Conservation (phyloP, 352 stramenopile genomes). For the Phytophthora hybrid region DNA sequence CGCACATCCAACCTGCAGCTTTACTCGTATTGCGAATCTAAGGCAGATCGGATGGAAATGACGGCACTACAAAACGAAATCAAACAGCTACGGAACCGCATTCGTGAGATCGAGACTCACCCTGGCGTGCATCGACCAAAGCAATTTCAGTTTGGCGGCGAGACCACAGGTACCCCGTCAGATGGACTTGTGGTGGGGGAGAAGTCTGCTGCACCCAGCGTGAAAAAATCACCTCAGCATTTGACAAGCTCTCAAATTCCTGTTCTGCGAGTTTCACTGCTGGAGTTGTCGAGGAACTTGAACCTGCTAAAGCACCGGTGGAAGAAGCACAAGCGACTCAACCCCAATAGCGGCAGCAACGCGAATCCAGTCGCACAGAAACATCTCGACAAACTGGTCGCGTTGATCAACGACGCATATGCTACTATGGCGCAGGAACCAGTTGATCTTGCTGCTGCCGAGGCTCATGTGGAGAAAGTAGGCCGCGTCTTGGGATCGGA, state of each 20-base stretch:
- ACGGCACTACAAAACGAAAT: constrained; percentile 58
- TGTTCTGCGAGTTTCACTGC: constrained; percentile 70
- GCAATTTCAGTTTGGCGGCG: constrained; percentile 24
- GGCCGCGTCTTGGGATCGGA: constrained; percentile 65
- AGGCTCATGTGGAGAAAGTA: constrained; percentile 64
- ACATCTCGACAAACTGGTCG: constrained; percentile 75
- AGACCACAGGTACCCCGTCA: neutral
- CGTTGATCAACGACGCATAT: constrained; percentile 81
- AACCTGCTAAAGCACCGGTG: constrained; percentile 71
- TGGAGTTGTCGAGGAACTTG: constrained; percentile 79
- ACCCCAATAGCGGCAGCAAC: constrained; percentile 28
- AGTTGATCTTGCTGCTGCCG: constrained; percentile 53
- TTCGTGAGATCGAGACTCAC: constrained; percentile 39
- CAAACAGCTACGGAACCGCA: constrained; percentile 48
- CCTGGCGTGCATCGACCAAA: constrained; percentile 20
- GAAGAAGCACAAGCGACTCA: constrained; percentile 61
- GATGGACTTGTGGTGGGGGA: constrained; percentile 28
- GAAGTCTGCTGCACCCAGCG: neutral
- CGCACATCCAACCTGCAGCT: constrained; percentile 71
- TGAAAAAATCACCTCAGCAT: constrained; percentile 33
- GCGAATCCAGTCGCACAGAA: constrained; percentile 68
- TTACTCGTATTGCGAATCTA: constrained; percentile 71
- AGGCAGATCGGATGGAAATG: constrained; percentile 66
- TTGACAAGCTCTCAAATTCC: constrained; percentile 58
- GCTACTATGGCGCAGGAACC: constrained; percentile 62